Evolutionary conservation across 805 yeast genomes (phyloP).

Genomic region (Ogataea paraovalis): DNA sequence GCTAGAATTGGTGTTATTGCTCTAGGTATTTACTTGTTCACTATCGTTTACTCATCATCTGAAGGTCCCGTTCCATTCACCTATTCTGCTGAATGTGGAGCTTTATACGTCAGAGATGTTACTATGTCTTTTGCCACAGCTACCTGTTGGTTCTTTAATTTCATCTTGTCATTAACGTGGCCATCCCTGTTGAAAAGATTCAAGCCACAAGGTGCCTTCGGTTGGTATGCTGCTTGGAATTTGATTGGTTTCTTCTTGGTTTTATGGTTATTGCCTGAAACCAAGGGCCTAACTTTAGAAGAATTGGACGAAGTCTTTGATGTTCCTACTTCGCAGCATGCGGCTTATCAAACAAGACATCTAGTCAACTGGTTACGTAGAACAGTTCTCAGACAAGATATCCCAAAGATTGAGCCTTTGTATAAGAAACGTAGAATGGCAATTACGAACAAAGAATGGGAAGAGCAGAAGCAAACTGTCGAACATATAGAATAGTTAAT

Average conservation of each 20-base stretch:
- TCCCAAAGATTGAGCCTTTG: conserved; percentile 50
- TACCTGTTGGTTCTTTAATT: conserved; percentile 71
- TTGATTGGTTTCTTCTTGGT: conserved; percentile 64
- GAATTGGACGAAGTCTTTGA: conserved; percentile 72
- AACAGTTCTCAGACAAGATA: conserved; percentile 43
- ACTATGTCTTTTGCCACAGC: conserved; percentile 81
- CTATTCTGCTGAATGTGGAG: conserved; percentile 81
- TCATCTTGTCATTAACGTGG: conserved; percentile 72
- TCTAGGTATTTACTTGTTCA: conserved; percentile 69
- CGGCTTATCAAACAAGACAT: conserved; percentile 40
- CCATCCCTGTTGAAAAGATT: conserved; percentile 65
- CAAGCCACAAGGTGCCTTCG: conserved; percentile 81
- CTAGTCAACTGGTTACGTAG: conserved; percentile 43
- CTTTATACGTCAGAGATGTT: conserved; percentile 71
- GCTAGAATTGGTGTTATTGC: conserved; percentile 66
- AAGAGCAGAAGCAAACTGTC: conserved; percentile 48
- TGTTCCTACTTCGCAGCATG: conserved; percentile 55
- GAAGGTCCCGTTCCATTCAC: conserved; percentile 91
- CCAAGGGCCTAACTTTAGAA: conserved; percentile 68
- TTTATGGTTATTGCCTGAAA: conserved; percentile 69
- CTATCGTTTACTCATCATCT: conserved; percentile 75
- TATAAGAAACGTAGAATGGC: conserved; percentile 57
- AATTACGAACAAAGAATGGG: conserved; percentile 58
- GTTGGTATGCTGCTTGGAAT: conserved; percentile 87
- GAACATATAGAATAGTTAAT: conserved; percentile 44